Evolutionary conservation across 805 yeast species (phyloP).

Genomic region (Scheffersomyces amazonensis): DNA sequence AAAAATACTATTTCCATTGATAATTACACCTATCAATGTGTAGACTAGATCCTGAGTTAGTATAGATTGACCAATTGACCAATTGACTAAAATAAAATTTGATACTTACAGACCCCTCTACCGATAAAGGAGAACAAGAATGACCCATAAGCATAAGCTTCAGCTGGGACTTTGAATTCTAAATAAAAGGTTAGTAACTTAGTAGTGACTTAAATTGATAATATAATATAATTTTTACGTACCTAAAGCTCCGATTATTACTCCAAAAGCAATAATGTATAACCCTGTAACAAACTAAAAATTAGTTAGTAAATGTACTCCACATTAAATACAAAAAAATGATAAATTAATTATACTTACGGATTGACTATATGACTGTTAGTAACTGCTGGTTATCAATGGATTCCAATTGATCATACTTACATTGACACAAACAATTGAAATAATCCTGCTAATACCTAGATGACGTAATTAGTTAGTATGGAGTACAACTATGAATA

Average conservation of each 20-base stretch:
- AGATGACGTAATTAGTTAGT: constrained; percentile 9
- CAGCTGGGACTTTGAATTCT: constrained; percentile 56
- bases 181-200: constrained; percentile 5
- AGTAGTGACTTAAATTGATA: neutral
- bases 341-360: constrained; percentile 17
- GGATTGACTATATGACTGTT: constrained; percentile 26
- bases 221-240: constrained; percentile 19
- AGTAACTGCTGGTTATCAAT: no score
- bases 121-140: constrained; percentile 72
- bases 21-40: constrained; percentile 33
- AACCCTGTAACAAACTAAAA: constrained; percentile 53
- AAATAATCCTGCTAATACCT: constrained; percentile 48
- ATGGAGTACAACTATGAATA: neutral
- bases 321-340: neutral
- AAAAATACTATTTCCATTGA: constrained; percentile 50
- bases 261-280: constrained; percentile 56
- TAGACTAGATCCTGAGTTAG: constrained; percentile 25
- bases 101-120: constrained; percentile 60
- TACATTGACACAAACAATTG: constrained; percentile 51
- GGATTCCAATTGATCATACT: no score
- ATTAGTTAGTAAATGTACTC: constrained; percentile 18
- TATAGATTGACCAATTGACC: no score
- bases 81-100: neutral
- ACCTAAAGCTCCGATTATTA: constrained; percentile 49
- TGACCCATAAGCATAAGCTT: constrained; percentile 63